Evolutionary conservation across 805 yeast species (phyloP).

Genomic region (Kodamaea restingae): DNA sequence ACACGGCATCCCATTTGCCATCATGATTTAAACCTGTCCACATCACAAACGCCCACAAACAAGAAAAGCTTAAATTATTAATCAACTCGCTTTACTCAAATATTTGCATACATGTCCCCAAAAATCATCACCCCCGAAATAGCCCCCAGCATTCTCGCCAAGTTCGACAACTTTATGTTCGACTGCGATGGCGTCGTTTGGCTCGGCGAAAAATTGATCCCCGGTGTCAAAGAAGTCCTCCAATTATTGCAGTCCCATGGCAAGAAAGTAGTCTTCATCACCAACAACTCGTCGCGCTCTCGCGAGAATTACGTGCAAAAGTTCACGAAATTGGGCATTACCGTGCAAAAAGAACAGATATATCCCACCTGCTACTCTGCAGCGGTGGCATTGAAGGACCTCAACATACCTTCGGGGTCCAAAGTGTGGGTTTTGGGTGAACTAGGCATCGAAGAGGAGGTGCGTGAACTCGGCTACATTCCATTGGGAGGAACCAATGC

Average conservation of each 20-base stretch:
- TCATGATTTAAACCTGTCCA: no score
- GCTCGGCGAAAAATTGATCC: constrained; percentile 33
- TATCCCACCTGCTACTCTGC: constrained; percentile 40
- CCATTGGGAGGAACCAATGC: constrained; percentile 35
- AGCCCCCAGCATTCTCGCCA: constrained; percentile 15
- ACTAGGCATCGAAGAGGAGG: constrained; percentile 34
- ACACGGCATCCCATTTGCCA: no score
- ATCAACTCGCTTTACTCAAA: no score
- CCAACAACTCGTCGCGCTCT: constrained; percentile 37
- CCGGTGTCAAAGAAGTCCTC: constrained; percentile 29
- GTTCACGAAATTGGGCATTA: constrained; percentile 29
- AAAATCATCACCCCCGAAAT: constrained; percentile 1
- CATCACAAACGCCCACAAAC: no score
- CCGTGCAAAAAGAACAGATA: constrained; percentile 24
- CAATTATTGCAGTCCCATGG: constrained; percentile 17
- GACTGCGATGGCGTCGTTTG: constrained; percentile 44
- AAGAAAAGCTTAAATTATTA: no score
- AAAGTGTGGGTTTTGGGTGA: constrained; percentile 42
- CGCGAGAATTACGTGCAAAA: constrained; percentile 30
- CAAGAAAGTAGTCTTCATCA: constrained; percentile 32
- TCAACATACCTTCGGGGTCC: constrained; percentile 23
- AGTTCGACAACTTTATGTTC: constrained; percentile 36
- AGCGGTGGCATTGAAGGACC: constrained; percentile 18
- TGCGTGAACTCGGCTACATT: constrained; percentile 28
- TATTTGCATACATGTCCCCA: no score